These are phyloP conservation scores for Diaporthe vexans DNA, from an alignment of 2,329 filamentous ascomycete species.

Conservation along the genomic window DNA sequence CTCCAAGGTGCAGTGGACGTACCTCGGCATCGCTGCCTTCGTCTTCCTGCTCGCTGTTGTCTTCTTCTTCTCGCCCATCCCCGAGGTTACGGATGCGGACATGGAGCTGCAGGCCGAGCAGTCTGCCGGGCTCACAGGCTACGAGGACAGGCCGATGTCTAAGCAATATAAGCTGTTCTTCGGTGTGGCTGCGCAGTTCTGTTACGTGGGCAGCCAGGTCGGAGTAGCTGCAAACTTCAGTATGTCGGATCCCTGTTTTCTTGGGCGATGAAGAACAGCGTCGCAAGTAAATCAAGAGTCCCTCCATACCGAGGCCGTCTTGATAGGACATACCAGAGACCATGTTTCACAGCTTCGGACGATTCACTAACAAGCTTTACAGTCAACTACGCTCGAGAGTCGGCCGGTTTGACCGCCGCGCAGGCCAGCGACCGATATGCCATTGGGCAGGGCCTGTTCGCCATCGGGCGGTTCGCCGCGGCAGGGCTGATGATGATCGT, in stretches of 20 bases:
- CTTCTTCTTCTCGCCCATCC: constrained; percentile 76
- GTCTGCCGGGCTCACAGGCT: constrained; percentile 58
- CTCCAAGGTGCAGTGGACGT: constrained; percentile 80
- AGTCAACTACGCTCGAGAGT: constrained; percentile 75
- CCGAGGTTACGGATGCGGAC: constrained; percentile 78
- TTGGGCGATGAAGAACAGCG: background rate
- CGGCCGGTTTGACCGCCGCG: constrained; percentile 63
- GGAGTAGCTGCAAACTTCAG: constrained; percentile 75
- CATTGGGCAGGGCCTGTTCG: constrained; percentile 79
- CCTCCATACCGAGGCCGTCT: background rate
- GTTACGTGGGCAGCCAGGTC: constrained; percentile 79
- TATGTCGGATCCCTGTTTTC: background rate
- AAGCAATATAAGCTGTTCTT: constrained; percentile 82
- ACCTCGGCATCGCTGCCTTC: constrained; percentile 78
- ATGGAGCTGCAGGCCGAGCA: constrained; percentile 71
- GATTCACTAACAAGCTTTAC: background rate
- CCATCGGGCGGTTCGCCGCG: constrained; percentile 78
- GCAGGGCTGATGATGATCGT: constrained; percentile 75
- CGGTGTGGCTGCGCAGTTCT: constrained; percentile 81
- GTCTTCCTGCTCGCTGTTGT: constrained; percentile 74
- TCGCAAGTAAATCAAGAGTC: background rate
- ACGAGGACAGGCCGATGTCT: constrained; percentile 71
- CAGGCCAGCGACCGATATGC: constrained; percentile 77
- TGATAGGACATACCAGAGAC: no score
- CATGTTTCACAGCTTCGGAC: background rate